phyloP scores from a whole-genome alignment of 768 basidiomycete species.

The Hygrophorus pudorinus region DNA sequence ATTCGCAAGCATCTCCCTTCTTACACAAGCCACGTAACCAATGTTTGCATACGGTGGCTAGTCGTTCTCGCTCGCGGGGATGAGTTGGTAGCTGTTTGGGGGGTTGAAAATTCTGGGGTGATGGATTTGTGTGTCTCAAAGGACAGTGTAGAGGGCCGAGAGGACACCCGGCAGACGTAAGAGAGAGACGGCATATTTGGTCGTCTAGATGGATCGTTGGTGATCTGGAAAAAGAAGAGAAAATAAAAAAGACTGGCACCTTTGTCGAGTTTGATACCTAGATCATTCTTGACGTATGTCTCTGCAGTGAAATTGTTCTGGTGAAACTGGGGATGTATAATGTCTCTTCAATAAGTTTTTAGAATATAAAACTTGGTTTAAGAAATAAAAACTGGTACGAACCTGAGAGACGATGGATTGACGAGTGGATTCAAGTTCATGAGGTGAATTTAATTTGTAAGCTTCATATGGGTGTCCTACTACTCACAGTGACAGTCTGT shows the following conservation, averaged over 20 bases:
- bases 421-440: conserved; percentile 42
- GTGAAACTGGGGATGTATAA: conserved; percentile 86
- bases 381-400: no score
- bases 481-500: background rate
- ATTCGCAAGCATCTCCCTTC: conserved; percentile 97
- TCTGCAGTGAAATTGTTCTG: conserved; percentile 87
- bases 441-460: conserved; percentile 5
- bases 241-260: conserved; percentile 30
- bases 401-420: conserved; percentile 41
- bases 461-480: background rate
- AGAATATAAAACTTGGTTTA: no score
- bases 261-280: conserved; percentile 86
- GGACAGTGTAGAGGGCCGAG: conserved; percentile 90
- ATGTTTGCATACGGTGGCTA: conserved; percentile 96
- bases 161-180: conserved; percentile 80
- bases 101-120: conserved; percentile 82
- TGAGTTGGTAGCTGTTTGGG: conserved; percentile 75
- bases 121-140: conserved; percentile 83
- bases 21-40: conserved; percentile 98
- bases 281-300: conserved; percentile 67
- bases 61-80: conserved; percentile 71
- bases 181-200: conserved; percentile 83
- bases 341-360: no score
- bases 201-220: conserved; percentile 52
- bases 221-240: no score